A percentile compares a stretch with the other conserved stretches of the same genome.
phyloP scores from a whole-genome alignment of 345 rosid species.

The Turritis glabra region DNA sequence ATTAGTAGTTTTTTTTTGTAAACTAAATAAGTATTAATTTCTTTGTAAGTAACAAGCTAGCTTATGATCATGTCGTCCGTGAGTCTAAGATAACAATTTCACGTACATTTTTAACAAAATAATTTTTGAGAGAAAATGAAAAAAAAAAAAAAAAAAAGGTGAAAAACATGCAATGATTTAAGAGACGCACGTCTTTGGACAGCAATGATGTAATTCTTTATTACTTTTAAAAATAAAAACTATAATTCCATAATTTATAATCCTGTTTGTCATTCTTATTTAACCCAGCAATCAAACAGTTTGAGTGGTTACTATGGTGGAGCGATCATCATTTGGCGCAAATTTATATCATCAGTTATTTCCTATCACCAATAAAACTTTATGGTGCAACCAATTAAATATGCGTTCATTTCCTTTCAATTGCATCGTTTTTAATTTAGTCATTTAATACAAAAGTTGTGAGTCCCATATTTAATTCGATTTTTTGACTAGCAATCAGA shows the following conservation, averaged over 20 bases:
- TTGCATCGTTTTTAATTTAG: not conserved
- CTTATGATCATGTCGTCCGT: slow-evolving; percentile 12
- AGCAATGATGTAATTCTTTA: not conserved
- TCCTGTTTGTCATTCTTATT: not conserved
- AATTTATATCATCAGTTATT: not conserved
- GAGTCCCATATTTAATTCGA: not conserved
- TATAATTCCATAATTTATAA: not conserved
- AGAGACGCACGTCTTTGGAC: slow-evolving; percentile 21
- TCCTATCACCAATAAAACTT: not conserved
- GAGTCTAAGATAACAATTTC: not conserved
- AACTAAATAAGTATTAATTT: not conserved
- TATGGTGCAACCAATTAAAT: slow-evolving; percentile 18
- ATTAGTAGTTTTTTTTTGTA: not conserved
- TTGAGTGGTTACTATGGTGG: slow-evolving; percentile 1
- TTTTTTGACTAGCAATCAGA: too few relatives aligned
- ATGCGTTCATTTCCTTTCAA: not conserved
- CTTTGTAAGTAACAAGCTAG: not conserved
- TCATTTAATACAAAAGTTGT: not conserved
- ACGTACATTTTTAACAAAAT: not conserved
- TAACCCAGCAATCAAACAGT: not conserved
- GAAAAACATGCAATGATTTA: slow-evolving; percentile 29
- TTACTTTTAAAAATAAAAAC: not conserved
- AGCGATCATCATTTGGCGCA: not conserved
- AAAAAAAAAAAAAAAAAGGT: not conserved
- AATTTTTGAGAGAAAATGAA: not conserved